Evolutionary conservation across 164 flowering plant species (phyloP).

Genomic region (Macadamia integrifolia): DNA sequence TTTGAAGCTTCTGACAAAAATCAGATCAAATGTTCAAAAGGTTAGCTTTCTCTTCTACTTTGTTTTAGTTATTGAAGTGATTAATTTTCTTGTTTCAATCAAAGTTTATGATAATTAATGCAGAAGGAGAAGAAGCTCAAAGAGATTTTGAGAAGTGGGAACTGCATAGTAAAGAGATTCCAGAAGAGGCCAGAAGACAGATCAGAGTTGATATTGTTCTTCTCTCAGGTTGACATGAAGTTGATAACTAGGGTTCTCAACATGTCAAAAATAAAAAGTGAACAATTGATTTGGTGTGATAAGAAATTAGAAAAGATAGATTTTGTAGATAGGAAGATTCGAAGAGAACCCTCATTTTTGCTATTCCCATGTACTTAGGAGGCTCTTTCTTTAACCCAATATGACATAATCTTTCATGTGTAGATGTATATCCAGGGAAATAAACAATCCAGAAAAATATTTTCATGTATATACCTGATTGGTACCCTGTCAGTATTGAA

Average conservation of each 20-base stretch:
- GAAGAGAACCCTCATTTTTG: slow-evolving; percentile 59
- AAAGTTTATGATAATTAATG: slow-evolving; percentile 6
- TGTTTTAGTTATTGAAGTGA: not conserved
- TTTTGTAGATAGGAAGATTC: slow-evolving; percentile 35
- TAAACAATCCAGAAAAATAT: no score
- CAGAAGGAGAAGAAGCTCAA: slow-evolving; percentile 81
- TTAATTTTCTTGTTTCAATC: not conserved
- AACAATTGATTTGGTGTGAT: slow-evolving; percentile 73
- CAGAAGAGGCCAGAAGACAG: slow-evolving; percentile 37
- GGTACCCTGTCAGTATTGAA: no score
- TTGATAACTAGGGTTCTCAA: slow-evolving; percentile 62
- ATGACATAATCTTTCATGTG: not conserved
- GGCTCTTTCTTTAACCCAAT: not conserved
- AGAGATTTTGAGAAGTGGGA: slow-evolving; percentile 60
- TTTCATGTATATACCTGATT: no score
- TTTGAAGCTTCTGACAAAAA: slow-evolving; percentile 34
- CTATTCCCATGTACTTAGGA: slow-evolving; percentile 64
- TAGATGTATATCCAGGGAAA: not conserved
- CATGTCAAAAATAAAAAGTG: slow-evolving; percentile 55
- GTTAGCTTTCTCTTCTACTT: slow-evolving; percentile 22
- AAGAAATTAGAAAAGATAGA: slow-evolving; percentile 46
- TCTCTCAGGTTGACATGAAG: slow-evolving; percentile 58
- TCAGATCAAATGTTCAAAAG: slow-evolving; percentile 50
- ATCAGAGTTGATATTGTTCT: slow-evolving; percentile 22
- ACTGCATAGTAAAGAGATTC: slow-evolving; percentile 63